phyloP scores from a whole-genome alignment of 2,329 filamentous ascomycete species.

The Neodidymelliopsis sp. region DNA sequence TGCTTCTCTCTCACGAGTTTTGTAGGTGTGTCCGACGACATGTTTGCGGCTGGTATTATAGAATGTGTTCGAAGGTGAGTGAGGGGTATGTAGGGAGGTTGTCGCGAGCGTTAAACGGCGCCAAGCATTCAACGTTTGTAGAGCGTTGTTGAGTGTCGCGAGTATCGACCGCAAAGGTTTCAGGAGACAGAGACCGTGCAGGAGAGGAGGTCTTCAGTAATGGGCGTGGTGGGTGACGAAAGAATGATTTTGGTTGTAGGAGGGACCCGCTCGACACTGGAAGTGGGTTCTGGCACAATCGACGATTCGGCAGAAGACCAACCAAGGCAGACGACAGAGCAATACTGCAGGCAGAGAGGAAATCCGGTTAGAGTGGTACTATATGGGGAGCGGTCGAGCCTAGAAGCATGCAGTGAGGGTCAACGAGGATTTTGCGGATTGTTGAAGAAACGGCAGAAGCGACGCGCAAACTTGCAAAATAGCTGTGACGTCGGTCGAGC shows the following conservation, averaged over 20 bases:
- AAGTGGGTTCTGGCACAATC: conserved; percentile 41
- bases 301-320: conserved; percentile 23
- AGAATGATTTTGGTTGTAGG: conserved; percentile 39
- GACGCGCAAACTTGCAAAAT: conserved; percentile 14
- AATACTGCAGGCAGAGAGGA: conserved; percentile 18
- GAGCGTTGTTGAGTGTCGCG: conserved; percentile 1
- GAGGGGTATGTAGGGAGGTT: conserved; percentile 9
- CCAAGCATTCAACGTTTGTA: not conserved
- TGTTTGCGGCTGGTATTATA: conserved; percentile 17
- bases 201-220: conserved; percentile 5
- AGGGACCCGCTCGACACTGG: conserved; percentile 30
- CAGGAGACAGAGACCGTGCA: conserved; percentile 3
- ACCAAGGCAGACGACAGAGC: conserved; percentile 18
- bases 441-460: conserved; percentile 10
- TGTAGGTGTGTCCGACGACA: conserved; percentile 42
- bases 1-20: conserved; percentile 34
- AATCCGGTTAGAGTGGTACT: conserved; percentile 20
- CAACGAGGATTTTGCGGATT: conserved; percentile 13
- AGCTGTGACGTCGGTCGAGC: conserved; percentile 18
- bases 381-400: conserved; percentile 14
- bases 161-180: conserved; percentile 6
- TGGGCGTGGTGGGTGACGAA: conserved; percentile 37
- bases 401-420: conserved; percentile 24
- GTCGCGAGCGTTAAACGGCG: conserved; percentile 5
- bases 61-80: conserved; percentile 6